Evolutionary conservation across 192 early-diverging fungal genomes (phyloP).

Genomic region (Neocallimastix lanati): DNA sequence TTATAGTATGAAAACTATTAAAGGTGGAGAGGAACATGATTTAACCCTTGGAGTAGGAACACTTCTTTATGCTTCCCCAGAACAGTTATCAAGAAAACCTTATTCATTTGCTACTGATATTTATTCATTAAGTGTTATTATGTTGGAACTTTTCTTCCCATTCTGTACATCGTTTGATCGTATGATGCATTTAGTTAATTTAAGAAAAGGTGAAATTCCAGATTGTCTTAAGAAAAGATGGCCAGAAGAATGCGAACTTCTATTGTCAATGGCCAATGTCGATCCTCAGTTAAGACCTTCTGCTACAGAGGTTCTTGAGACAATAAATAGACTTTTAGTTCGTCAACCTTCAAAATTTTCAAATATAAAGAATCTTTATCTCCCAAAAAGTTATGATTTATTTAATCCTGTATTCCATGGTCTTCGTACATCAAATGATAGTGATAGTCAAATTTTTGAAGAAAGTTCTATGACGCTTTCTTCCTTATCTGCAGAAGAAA

Average conservation of each 20-base stretch:
- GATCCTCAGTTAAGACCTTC: neutral
- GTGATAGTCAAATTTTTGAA: too few relatives aligned
- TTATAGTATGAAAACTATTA: neutral
- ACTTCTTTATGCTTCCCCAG: slow-evolving; percentile 3
- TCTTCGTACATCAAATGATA: too few relatives aligned
- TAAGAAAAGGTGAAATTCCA: slow-evolving; percentile 46
- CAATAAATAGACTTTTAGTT: neutral
- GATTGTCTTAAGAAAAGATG: slow-evolving; percentile 40
- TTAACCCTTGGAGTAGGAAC: slow-evolving; percentile 3
- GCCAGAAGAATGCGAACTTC: slow-evolving; percentile 38
- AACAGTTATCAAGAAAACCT: slow-evolving; percentile 4
- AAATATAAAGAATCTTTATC: neutral
- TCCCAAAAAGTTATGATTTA: neutral
- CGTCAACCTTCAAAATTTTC: neutral
- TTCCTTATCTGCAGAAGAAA: too few relatives aligned
- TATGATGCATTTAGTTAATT: slow-evolving; percentile 33
- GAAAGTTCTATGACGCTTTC: too few relatives aligned
- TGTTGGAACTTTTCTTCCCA: slow-evolving; percentile 86
- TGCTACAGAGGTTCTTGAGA: neutral
- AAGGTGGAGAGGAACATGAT: neutral
- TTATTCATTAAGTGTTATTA: slow-evolving; percentile 87
- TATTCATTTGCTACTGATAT: slow-evolving; percentile 51
- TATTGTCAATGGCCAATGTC: neutral
- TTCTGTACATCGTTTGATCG: slow-evolving; percentile 85
- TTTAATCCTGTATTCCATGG: neutral